Evolutionary conservation across 2,329 filamentous ascomycete genomes (phyloP).

Genomic region (Domatiomyces catenatus): DNA sequence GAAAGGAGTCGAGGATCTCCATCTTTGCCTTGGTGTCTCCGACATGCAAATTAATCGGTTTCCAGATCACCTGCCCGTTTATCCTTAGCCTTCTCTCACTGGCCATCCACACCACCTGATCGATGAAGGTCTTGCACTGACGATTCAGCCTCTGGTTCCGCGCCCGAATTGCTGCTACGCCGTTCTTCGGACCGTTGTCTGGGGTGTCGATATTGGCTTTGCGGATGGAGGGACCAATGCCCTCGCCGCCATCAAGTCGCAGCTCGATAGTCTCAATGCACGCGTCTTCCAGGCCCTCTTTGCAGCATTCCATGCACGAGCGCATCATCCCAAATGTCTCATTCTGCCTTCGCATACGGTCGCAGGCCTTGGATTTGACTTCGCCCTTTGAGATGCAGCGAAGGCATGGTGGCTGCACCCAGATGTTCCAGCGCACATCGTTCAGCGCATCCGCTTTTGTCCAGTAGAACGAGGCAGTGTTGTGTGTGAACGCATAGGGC

Average conservation of each 20-base stretch:
- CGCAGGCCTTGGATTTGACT: background rate
- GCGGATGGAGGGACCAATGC: background rate
- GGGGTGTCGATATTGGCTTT: background rate
- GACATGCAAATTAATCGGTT: background rate
- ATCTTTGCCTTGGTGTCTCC: background rate
- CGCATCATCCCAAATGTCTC: background rate
- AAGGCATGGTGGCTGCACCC: background rate
- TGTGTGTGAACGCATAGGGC: background rate
- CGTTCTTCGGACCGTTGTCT: background rate
- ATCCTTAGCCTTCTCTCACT: background rate
- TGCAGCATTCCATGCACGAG: background rate
- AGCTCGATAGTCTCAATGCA: background rate
- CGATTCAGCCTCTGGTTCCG: background rate
- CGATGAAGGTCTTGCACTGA: background rate
- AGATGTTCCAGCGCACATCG: background rate
- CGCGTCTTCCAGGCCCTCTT: background rate
- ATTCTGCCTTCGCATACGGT: constrained; percentile 5
- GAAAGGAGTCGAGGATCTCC: background rate
- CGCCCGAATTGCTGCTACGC: background rate
- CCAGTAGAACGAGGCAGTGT: background rate
- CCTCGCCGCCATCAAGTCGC: background rate
- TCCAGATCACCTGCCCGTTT: background rate
- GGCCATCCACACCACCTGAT: background rate
- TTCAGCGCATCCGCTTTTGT: background rate
- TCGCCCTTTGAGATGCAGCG: background rate